Percentiles rank a stretch among this genome's conserved stretches.
Evolutionary conservation across 2,329 filamentous ascomycete species (phyloP).

Genomic region (Cercospora sp.): DNA sequence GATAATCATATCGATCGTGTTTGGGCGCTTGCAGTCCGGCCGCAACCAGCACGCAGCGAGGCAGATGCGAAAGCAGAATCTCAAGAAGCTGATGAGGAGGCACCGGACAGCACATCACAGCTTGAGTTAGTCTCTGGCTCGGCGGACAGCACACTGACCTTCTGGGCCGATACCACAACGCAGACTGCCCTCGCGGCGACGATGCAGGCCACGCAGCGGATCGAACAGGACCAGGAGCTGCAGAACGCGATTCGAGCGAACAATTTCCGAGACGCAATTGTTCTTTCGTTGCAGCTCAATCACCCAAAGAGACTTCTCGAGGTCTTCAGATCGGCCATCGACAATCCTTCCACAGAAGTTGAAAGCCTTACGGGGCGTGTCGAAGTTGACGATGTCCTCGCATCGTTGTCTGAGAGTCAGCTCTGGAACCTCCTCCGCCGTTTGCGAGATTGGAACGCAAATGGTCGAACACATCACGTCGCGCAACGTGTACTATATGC

Average conservation of each 20-base stretch:
- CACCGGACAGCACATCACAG: conserved; percentile 34
- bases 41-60: conserved; percentile 41
- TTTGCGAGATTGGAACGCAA: conserved; percentile 95
- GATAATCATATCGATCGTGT: conserved; percentile 97
- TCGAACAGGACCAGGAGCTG: conserved; percentile 92
- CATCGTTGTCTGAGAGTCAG: conserved; percentile 78
- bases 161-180: conserved; percentile 90
- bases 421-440: conserved; percentile 79
- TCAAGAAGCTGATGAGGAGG: conserved; percentile 34
- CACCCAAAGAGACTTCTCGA: conserved; percentile 84
- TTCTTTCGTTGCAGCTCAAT: conserved; percentile 86
- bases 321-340: conserved; percentile 79
- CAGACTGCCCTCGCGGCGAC: conserved; percentile 74
- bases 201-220: conserved; percentile 71
- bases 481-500: conserved; percentile 83
- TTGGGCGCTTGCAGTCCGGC: conserved; percentile 80
- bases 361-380: conserved; percentile 64
- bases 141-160: conserved; percentile 88
- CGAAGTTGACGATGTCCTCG: conserved; percentile 79
- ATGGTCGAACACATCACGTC: conserved; percentile 79
- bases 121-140: conserved; percentile 84
- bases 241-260: conserved; percentile 88
- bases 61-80: conserved; percentile 24
- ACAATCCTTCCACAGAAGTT: conserved; percentile 59
- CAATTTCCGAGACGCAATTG: conserved; percentile 90